A percentile compares a stretch with the other conserved stretches of the same genome.
Evolutionary conservation across 352 stramenopile genomes (phyloP).

Genomic region (Elongisporangium senticosum): DNA sequence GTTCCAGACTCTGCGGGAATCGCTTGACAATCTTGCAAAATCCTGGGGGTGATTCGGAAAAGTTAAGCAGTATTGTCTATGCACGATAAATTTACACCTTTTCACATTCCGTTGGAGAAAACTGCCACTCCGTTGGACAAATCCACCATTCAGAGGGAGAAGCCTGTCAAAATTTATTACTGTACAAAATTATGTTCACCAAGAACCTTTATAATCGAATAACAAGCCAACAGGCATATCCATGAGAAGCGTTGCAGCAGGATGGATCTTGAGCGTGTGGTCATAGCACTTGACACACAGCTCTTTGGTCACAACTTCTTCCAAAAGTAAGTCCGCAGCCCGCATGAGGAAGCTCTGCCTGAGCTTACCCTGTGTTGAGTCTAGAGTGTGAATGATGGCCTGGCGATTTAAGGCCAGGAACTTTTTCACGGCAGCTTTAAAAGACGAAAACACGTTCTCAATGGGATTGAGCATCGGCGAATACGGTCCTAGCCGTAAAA

Average conservation of each 20-base stretch:
- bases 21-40: no score
- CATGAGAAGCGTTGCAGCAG: conserved; percentile 1
- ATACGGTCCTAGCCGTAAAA: conserved; percentile 7
- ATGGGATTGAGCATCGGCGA: conserved; percentile 15
- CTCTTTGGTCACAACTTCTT: background rate
- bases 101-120: no score
- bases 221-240: conserved; percentile 9
- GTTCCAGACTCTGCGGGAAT: no score
- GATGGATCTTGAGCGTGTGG: conserved; percentile 8
- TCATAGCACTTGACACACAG: conserved; percentile 1
- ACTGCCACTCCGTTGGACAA: no score
- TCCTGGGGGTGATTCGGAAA: no score
- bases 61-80: no score
- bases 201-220: background rate
- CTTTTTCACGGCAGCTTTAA: conserved; percentile 6
- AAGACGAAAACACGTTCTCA: conserved; percentile 9
- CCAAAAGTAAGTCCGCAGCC: background rate
- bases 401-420: conserved; percentile 1
- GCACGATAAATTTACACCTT: no score
- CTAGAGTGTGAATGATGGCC: background rate
- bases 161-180: no score
- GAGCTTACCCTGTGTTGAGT: conserved; percentile 3
- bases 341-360: background rate
- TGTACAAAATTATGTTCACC: no score
- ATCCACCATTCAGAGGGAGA: no score